Evolutionary conservation across 768 basidiomycete species (phyloP).

Genomic region (Dentipellis sp.): DNA sequence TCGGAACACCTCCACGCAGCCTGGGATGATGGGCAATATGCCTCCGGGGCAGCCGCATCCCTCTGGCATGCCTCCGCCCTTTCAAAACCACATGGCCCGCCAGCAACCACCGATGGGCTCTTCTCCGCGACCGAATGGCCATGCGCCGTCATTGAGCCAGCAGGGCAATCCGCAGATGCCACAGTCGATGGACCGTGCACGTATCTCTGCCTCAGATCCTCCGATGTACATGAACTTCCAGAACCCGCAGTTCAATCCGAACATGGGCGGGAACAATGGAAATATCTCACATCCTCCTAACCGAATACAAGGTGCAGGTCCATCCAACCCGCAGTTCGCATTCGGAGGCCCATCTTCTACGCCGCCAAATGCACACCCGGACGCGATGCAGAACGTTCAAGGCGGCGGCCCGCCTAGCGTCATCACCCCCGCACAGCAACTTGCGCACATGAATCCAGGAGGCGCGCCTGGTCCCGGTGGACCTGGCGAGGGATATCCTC

Average conservation of each 20-base stretch:
- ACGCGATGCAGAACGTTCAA: conserved; percentile 35
- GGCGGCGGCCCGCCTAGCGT: conserved; percentile 14
- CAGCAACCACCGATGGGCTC: conserved; percentile 32
- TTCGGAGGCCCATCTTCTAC: conserved; percentile 29
- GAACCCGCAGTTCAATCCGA: conserved; percentile 23
- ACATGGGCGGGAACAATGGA: conserved; percentile 15
- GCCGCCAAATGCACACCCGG: conserved; percentile 37
- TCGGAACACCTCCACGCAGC: conserved; percentile 33
- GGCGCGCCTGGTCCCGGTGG: conserved; percentile 4
- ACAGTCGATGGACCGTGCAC: conserved; percentile 18
- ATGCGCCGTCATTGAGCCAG: conserved; percentile 26
- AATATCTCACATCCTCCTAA: conserved; percentile 18
- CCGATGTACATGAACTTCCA: conserved; percentile 35
- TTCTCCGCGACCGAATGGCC: conserved; percentile 32
- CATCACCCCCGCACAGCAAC: conserved; percentile 56
- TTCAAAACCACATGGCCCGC: conserved; percentile 26
- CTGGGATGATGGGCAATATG: conserved; percentile 39
- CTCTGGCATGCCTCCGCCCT: conserved; percentile 25
- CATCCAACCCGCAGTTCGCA: conserved; percentile 24
- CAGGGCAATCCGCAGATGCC: conserved; percentile 21
- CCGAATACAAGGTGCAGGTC: conserved; percentile 3
- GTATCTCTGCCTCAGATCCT: conserved; percentile 36
- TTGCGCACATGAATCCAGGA: conserved; percentile 39
- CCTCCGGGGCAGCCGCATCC: conserved; percentile 9
- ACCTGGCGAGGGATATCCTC: conserved; percentile 21